Evolutionary conservation across 768 basidiomycete species (phyloP).

Genomic region (Pseudohyphozyma bogoriensis): DNA sequence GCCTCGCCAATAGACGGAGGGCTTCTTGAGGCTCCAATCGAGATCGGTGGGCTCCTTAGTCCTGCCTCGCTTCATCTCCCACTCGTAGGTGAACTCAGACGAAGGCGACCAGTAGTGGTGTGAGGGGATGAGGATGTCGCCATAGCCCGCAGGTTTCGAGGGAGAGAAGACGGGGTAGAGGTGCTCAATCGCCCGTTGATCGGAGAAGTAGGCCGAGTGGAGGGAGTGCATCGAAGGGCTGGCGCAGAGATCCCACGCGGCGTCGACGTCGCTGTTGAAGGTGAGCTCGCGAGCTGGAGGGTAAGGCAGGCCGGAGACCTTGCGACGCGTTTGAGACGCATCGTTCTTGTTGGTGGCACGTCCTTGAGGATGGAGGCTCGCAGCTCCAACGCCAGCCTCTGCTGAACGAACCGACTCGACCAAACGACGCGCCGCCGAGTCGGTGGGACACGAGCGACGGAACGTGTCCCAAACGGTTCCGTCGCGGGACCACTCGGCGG

Average conservation of each 20-base stretch:
- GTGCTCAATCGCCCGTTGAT: constrained; percentile 78
- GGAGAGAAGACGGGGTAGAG: constrained; percentile 94
- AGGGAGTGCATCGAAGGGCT: constrained; percentile 71
- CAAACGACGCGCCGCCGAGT: constrained; percentile 67
- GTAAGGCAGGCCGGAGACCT: constrained; percentile 17
- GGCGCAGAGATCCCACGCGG: constrained; percentile 63
- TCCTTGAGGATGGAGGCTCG: constrained; percentile 24
- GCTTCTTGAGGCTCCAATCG: constrained; percentile 81
- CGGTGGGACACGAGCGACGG: constrained; percentile 77
- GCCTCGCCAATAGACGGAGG: constrained; percentile 87
- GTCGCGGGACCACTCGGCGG: constrained; percentile 71
- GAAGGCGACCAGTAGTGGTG: constrained; percentile 69
- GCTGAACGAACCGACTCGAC: constrained; percentile 59
- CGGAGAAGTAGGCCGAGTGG: constrained; percentile 95
- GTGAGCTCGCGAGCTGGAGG: constrained; percentile 47
- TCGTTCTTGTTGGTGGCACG: constrained; percentile 23
- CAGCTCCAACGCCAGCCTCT: constrained; percentile 30
- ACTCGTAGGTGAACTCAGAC: constrained; percentile 33
- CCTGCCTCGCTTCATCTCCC: constrained; percentile 29
- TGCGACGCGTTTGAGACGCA: constrained; percentile 34
- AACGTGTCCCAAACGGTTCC: constrained; percentile 91
- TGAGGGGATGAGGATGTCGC: constrained; percentile 87
- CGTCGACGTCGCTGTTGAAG: constrained; percentile 56
- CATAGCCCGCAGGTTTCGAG: constrained; percentile 70
- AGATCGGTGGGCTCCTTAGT: constrained; percentile 52